Evolutionary conservation across 208 protist species (phyloP).

Genomic region (Leishmania major): DNA sequence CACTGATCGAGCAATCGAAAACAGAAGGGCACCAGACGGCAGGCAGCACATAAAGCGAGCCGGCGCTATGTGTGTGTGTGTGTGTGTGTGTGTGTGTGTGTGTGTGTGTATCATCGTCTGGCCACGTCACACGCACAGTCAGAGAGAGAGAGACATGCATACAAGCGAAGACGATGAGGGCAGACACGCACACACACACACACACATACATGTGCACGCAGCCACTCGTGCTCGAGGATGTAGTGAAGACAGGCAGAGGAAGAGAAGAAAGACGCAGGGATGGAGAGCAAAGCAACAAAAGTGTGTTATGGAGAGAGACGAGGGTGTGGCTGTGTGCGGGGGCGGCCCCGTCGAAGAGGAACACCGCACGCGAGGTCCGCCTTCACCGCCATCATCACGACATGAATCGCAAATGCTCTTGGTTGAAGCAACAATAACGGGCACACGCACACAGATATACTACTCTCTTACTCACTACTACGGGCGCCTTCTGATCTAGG

Average conservation of each 20-base stretch:
- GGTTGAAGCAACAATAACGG: background rate
- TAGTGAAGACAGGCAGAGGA: background rate
- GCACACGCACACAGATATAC: background rate
- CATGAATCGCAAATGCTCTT: background rate
- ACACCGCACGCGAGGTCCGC: background rate
- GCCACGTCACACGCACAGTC: background rate
- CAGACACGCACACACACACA: background rate
- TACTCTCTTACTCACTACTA: background rate
- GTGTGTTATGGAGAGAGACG: background rate
- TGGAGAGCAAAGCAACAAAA: background rate
- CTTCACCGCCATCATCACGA: background rate
- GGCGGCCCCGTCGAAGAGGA: background rate
- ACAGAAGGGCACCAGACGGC: background rate
- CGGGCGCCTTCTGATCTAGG: background rate
- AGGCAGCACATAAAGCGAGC: too few relatives aligned
- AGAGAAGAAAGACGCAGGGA: background rate
- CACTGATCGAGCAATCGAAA: background rate
- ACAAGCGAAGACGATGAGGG: background rate
- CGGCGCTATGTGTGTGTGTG: background rate
- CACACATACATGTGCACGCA: background rate
- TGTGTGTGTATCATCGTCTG: too few relatives aligned
- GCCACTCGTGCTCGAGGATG: background rate
- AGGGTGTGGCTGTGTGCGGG: background rate
- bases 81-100: background rate
- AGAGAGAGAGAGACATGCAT: background rate